Evolutionary conservation across 2,329 filamentous ascomycete species (phyloP).

Genomic region (Ascocoryne sarcoides): DNA sequence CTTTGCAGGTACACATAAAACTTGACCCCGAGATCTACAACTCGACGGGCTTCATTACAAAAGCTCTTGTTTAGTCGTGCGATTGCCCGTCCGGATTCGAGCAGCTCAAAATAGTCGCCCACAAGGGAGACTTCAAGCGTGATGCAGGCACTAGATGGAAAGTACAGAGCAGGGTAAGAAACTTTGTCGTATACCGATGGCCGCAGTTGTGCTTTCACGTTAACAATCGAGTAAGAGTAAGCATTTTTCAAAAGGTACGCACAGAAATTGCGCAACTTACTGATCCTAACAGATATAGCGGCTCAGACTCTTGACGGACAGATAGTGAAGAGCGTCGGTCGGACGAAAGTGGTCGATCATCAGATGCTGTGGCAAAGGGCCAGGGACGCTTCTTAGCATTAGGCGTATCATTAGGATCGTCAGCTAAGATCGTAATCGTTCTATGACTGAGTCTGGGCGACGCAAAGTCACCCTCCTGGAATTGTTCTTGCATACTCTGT

Average conservation of each 20-base stretch:
- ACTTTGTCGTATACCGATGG: neutral
- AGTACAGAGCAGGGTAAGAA: neutral
- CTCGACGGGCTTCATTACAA: constrained; percentile 1
- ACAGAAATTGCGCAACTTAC: neutral
- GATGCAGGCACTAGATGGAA: neutral
- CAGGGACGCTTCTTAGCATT: constrained; percentile 1
- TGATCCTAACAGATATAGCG: constrained; percentile 1
- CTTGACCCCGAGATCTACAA: neutral
- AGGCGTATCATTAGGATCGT: neutral
- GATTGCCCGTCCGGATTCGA: neutral
- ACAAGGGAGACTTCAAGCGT: neutral
- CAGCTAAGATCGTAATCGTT: neutral
- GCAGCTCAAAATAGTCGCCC: constrained; percentile 1
- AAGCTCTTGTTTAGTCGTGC: constrained; percentile 1
- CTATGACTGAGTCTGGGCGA: neutral
- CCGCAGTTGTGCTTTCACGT: constrained; percentile 1
- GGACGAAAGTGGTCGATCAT: neutral
- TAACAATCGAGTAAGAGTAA: constrained; percentile 1
- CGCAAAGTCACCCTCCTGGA: neutral
- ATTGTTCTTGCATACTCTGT: neutral
- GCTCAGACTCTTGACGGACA: neutral
- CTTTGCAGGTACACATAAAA: constrained; percentile 1
- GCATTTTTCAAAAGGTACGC: neutral
- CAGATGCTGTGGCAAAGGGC: constrained; percentile 1
- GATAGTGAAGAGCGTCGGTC: neutral